These are phyloP conservation scores for Canavalia ensiformis DNA, from an alignment of 306 rosid genomes.

Conservation along the genomic window DNA sequence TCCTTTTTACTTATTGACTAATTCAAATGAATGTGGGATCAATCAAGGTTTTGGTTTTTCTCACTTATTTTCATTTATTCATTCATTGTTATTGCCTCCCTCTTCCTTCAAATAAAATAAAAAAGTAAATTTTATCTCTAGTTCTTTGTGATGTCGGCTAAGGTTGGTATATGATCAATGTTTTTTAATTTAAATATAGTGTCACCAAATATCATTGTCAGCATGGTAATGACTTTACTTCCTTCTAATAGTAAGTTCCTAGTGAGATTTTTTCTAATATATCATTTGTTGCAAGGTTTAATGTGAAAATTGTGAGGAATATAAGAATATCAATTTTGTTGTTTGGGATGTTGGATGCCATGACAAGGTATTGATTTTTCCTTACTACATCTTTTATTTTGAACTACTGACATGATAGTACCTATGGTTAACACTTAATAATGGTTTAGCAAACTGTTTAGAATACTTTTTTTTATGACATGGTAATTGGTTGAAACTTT, in stretches of 20 bases:
- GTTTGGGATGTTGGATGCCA: conserved; percentile 99
- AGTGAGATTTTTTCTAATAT: conserved; percentile 34
- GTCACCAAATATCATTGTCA: background rate
- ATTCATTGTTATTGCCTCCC: background rate
- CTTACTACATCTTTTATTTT: background rate
- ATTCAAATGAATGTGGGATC: background rate
- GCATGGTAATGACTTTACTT: background rate
- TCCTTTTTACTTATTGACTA: no score
- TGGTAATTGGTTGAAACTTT: background rate
- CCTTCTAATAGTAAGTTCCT: background rate
- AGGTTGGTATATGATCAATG: background rate
- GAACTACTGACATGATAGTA: background rate
- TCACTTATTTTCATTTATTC: background rate
- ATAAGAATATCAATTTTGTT: conserved; percentile 95
- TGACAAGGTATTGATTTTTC: conserved; percentile 70
- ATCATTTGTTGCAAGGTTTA: conserved; percentile 68
- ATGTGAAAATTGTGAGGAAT: conserved; percentile 91
- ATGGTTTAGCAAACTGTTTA: background rate
- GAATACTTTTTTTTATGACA: conserved; percentile 24
- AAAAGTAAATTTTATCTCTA: background rate
- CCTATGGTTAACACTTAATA: background rate
- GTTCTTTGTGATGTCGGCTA: background rate
- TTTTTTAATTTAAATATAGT: background rate
- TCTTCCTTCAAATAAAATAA: no score
- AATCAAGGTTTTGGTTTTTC: background rate